Evolutionary conservation across 2,329 filamentous ascomycete species (phyloP), one percentile per base, ranked within the genome.

Genomic region (Gnomoniopsis smithogilvyi): DNA sequence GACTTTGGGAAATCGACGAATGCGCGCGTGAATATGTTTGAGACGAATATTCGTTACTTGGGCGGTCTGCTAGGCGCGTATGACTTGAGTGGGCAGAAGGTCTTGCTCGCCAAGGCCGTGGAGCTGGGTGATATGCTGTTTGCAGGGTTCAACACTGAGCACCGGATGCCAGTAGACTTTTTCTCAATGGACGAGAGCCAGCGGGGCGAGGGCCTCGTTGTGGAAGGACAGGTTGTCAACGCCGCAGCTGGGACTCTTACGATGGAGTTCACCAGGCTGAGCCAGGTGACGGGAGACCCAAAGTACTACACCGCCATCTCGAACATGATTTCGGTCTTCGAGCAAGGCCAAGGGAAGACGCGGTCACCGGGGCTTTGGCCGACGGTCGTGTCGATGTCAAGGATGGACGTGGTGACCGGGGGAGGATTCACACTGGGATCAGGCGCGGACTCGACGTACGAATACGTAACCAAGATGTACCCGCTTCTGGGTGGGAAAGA

Each of bases 291-390:
- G 0, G 85, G 84, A 33, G 80, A 92, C 61, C 73, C 82, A 19
- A 91, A 89, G 66, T 93, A 91, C 73, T 91, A 88, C 68, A 87
- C 90, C 68, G 89, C 87, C 6, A 80, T 89, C 61, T 82, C 86
- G 33, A 79, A 82, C 6, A 83, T 93, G 55, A 91, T 87, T 64
- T 79, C 90, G 58, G 78, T 86, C 19, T 81, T 93, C 62, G 80
- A 88, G 61, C 73, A 77, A 3, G 81, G 82, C 56, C 90, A 94
- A 74, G 82, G 83, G 62, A 73, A 79, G 17, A 92, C 90, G 0
- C 77, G 74, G 17, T 71, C 93, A 1, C 89, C 90, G 0, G 90
- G 90, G 0, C 78, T 92, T 72, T 93, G 89, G 88, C 89, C 90
- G 1, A 78, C 85, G 52, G 77, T 74, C 58, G 72, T 92, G 11